phyloP scores from a whole-genome alignment of 2,329 filamentous ascomycete genomes.

The Aspergillus hortae region DNA sequence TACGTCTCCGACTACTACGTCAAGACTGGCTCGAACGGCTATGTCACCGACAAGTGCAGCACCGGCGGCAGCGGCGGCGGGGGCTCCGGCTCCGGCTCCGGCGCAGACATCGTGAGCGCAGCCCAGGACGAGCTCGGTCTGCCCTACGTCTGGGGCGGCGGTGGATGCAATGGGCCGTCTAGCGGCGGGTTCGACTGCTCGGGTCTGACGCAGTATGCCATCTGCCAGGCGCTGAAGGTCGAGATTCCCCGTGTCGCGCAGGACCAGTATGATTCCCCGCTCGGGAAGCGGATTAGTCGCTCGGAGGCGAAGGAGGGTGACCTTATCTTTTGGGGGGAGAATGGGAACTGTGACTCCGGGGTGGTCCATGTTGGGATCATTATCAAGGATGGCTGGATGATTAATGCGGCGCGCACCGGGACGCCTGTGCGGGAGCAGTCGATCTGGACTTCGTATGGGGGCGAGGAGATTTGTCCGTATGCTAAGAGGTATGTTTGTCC shows the following conservation, averaged over 20 bases:
- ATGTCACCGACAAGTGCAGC: conserved; percentile 14
- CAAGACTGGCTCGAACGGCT: conserved; percentile 12
- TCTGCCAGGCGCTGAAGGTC: conserved; percentile 19
- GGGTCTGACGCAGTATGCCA: conserved; percentile 23
- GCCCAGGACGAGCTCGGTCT: conserved; percentile 21
- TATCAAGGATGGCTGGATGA: not conserved
- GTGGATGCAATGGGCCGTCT: conserved; percentile 20
- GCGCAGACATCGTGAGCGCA: conserved; percentile 18
- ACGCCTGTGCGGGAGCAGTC: conserved; percentile 22
- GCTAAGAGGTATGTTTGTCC: conserved; percentile 17
- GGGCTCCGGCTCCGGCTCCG: not conserved
- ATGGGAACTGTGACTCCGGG: conserved; percentile 16
- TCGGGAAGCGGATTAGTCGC: conserved; percentile 17
- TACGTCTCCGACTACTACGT: conserved; percentile 19
- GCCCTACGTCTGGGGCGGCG: conserved; percentile 25
- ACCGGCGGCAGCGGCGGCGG: not conserved
- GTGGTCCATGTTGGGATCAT: conserved; percentile 18
- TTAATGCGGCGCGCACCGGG: not conserved
- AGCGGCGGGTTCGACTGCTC: conserved; percentile 25
- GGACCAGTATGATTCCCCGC: conserved; percentile 19
- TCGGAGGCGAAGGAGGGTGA: conserved; percentile 21
- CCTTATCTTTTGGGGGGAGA: conserved; percentile 22
- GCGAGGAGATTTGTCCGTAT: conserved; percentile 21
- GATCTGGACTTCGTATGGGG: conserved; percentile 25
- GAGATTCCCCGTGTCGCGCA: conserved; percentile 23